Base-by-base conservation (phyloP, 2,329 filamentous ascomycete genomes). In the Ophiostoma himal-ulmi region DNA sequence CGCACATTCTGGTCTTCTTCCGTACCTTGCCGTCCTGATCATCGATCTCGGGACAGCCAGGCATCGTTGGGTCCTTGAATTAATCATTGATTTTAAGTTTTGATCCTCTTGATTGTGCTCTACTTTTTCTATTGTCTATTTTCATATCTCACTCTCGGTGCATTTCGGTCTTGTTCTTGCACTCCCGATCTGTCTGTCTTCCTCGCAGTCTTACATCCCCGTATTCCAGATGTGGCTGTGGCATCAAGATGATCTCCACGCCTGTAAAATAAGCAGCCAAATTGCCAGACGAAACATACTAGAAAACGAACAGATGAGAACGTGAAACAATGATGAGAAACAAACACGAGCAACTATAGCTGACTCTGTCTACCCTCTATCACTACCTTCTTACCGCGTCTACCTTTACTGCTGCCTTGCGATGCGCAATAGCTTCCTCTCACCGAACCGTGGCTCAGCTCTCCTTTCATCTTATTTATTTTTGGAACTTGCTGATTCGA, bases 381-480 rank as follows among this genome's bases (percentile, higher is more conserved):
- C 13, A 5, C 39, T 44, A 44, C 30, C 30, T 30, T 44, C 17
- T 3, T 44, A 44, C 39, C 17, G 30, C 30, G 1, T 48, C 44
- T 44, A 44, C 14, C 13, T 44, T 17, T 44, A 48, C 17, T 20
- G n/a, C 52, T 57, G 52, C 52, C 52, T 57, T 57, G 22, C n/a
- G 22, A 57, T 57, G 20, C 44, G 26, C 26, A 17, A 34, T 36
- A 36, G 26, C n/a, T 20, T 64, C 10, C 34, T 30, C 34, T 64
- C 17, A 34, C 20, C 30, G 30, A 64, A 34, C 60, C 20, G 60
- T 37, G 60, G 26, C 60, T 64, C 34, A 20, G 34, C 60, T 30
- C 17, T 64, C 60, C 34, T 64, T 34, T 37, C 60, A 37, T 64
- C 60, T 64, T 64, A 37, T 64, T 37, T 64, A 64, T 64, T 64